Conservation (phyloP, 176 grass and related monocot genomes). For the Avena atlantica region DNA sequence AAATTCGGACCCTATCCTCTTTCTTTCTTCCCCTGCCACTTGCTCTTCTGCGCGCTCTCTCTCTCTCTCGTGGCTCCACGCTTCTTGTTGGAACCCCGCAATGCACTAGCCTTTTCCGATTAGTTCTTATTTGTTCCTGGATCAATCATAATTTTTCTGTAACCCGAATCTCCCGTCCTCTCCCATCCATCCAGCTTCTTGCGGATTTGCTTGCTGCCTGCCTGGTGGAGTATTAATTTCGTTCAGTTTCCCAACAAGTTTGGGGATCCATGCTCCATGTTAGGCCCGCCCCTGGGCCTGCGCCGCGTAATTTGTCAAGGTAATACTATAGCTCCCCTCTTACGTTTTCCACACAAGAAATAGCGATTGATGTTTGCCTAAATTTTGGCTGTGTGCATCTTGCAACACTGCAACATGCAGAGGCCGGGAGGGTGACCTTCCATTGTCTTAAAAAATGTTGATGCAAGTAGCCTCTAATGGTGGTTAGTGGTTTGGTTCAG, state of each 20-base stretch:
- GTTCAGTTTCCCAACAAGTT: conserved; percentile 11
- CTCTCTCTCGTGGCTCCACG: not conserved
- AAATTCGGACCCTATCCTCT: conserved; percentile 29
- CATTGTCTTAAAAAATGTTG: not conserved
- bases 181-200: not conserved
- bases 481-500: not conserved
- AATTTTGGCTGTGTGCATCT: not conserved
- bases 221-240: not conserved
- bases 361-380: not conserved
- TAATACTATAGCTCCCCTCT: conserved; percentile 8
- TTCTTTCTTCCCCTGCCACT: conserved; percentile 10
- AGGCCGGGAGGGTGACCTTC: not conserved
- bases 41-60: not conserved
- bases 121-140: not conserved
- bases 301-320: conserved; percentile 26
- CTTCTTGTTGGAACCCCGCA: not conserved
- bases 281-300: conserved; percentile 29
- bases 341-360: not conserved
- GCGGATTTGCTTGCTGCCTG: conserved; percentile 1
- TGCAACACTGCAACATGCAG: conserved; percentile 6
- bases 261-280: conserved; percentile 32
- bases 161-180: conserved; percentile 3
- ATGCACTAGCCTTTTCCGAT: conserved; percentile 6
- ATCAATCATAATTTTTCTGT: not conserved
- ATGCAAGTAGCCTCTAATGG: conserved; percentile 14